Evolutionary conservation across 2,329 filamentous ascomycete species (phyloP), one percentile per base, ranked within the genome.

Genomic region (Rhynchosporium graminicola): DNA sequence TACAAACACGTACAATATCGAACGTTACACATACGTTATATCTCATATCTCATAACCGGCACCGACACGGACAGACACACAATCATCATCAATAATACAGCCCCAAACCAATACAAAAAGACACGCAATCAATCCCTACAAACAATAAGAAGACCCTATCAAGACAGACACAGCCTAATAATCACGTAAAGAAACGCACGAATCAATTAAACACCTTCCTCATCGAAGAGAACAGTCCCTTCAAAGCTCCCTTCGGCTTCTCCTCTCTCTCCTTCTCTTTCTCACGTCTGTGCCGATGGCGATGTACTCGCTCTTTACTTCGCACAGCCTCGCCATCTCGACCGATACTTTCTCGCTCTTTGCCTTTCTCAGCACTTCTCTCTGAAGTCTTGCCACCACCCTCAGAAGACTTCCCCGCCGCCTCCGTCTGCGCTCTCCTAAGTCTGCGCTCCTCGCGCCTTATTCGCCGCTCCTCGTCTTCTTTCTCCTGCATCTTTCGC

Each of bases 401-500:
- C 28, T 57, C 58, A 10, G 33, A 46, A 12, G 46, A 26, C 52
- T 48, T 48, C 45, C 58, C 45, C 12, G 55, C 56, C 6, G 57
- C 67, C 48, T 71, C 70, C 38, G 67, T 59, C 31, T 68, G 69
- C 36, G 60, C 68, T 42, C 66, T 62, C 29, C 62, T 67, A 40
- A 62, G 65, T 48, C 65, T 65, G 13, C 69, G 48, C 36, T 71
- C 68, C 36, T 70, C 69, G 3, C 68, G 63, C 29, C 69, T 62
- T 4, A 59, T 36, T 28, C 65, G 59, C 4, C 67, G 57, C n/a
- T 68, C 68, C 33, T 69, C 68, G 15, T 70, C 70, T 29, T 71
- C 67, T 46, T 67, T 68, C 59, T 71, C 68, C 13, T 63, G 59
- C 7, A 60, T 57, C 46, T 60, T 51, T 51, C 59, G 61, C 6